Conservation (phyloP, 2,329 filamentous ascomycete species). For the Ceratocystis cubensis region DNA sequence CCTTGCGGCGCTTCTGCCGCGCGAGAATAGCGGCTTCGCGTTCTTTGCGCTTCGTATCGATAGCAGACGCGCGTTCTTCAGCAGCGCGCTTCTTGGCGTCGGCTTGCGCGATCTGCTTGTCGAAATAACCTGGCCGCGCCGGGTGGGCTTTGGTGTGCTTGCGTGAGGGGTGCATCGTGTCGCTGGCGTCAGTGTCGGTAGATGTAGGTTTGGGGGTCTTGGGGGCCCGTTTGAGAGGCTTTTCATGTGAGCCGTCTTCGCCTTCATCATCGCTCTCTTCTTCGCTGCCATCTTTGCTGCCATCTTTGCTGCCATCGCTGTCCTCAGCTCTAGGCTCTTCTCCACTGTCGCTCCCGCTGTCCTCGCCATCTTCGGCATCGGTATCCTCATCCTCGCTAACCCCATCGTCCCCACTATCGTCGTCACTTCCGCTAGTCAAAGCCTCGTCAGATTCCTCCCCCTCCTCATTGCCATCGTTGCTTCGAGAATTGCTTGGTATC, state of each 20-base stretch:
- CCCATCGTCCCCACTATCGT: not conserved
- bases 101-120: constrained; percentile 45
- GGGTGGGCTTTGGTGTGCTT: constrained; percentile 19
- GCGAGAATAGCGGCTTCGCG: constrained; percentile 37
- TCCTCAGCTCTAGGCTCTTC: not conserved
- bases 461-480: constrained; percentile 24
- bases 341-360: not conserved
- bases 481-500: not conserved
- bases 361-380: not conserved
- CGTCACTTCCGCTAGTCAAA: constrained; percentile 13
- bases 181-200: constrained; percentile 8
- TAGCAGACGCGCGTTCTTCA: constrained; percentile 32
- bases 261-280: not conserved
- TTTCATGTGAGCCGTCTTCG: not conserved
- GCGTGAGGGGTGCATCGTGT: constrained; percentile 15
- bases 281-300: not conserved
- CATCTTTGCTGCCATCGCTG: not conserved
- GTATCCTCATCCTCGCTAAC: not conserved
- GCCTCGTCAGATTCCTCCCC: constrained; percentile 3
- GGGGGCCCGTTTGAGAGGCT: constrained; percentile 15
- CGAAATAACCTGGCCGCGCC: constrained; percentile 44
- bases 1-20: constrained; percentile 45
- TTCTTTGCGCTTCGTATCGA: constrained; percentile 41
- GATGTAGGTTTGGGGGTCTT: constrained; percentile 8
- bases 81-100: constrained; percentile 29